Evolutionary conservation across 106 monocot genomes (phyloP), one percentile per base, ranked within the genome.

Genomic region (Ottelia alismoides): DNA sequence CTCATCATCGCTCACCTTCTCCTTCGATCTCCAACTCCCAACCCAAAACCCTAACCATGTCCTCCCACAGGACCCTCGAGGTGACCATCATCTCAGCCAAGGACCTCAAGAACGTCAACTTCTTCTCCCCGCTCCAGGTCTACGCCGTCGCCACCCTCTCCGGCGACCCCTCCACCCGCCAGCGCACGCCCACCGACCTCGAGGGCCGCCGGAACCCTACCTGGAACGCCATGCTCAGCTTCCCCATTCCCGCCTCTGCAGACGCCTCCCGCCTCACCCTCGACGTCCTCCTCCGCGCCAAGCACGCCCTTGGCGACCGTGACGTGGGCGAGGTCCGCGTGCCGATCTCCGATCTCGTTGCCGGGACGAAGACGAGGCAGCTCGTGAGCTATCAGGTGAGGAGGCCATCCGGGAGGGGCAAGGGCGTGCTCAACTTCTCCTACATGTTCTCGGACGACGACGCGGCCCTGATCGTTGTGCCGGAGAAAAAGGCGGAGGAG

Each of bases 311-410:
- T 27, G 72, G 78, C 27, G 82, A 88, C 60, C 78, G 75, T 28
- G 65, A 83, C 48, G 62, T 88, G 56, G 83, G 88, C 55, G 76
- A 67, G 73, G 83, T 83, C 9, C 47, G 49, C 22, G 45, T 85
- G 48, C 85, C 80, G 0, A 31, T 85, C 18, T 30, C 27, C 25
- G 85, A 80, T 22, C 55, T 85, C 48, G 61, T 30, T 26, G 18
- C 57, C 53, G 30, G 49, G 20, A 25, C 21, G 20, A 52, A 1
- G 26, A 11, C 31, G 11, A 30, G 6, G 21, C 60, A 64, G 61
- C 60, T 77, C 30, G 47, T 85, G 25, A 80, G 76, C 55, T 85
- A 80, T 31, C 80, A 80, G 58, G 80, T 85, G 0, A 68, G 80
- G 31, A 66, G 55, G 27, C 66, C 71, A 14, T 76, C 73, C 55